Percentiles rank a stretch among this genome's conserved stretches.
phyloP scores from a whole-genome alignment of 108 stramenopile genomes.

The Skeletonema costatum region DNA sequence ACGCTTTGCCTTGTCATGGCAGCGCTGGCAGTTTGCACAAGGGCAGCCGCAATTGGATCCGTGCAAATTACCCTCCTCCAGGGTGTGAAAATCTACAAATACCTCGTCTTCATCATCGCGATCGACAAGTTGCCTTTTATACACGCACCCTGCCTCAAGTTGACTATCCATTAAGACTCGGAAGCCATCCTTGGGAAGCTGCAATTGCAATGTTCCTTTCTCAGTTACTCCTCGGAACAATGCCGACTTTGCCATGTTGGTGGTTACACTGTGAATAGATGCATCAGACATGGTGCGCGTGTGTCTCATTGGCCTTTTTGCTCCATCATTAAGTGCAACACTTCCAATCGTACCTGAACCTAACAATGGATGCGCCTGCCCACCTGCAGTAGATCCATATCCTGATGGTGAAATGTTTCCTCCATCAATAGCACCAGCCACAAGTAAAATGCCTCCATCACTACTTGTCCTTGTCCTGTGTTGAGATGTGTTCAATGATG shows the following conservation, averaged over 20 bases:
- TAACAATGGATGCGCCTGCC: not conserved
- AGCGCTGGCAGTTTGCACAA: constrained; percentile 24
- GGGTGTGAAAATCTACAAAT: constrained; percentile 48
- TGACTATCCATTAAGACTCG: constrained; percentile 59
- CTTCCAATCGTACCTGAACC: constrained; percentile 13
- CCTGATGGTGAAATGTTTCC: not conserved
- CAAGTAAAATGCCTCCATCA: constrained; percentile 4
- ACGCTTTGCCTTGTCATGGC: constrained; percentile 19
- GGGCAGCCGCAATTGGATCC: constrained; percentile 5
- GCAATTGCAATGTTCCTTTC: constrained; percentile 58
- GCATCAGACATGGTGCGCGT: constrained; percentile 30
- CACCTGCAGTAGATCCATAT: constrained; percentile 2
- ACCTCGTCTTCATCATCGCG: constrained; percentile 31
- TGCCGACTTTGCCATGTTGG: constrained; percentile 67
- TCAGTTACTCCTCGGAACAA: constrained; percentile 63
- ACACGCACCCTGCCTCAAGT: constrained; percentile 40
- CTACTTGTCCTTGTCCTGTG: constrained; percentile 16
- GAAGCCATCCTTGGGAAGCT: constrained; percentile 65
- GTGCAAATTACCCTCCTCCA: constrained; percentile 21
- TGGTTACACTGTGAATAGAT: constrained; percentile 20
- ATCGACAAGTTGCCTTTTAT: constrained; percentile 43
- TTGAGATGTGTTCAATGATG: constrained; percentile 34
- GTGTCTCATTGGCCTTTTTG: constrained; percentile 8
- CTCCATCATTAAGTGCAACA: not conserved
- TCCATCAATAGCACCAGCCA: not conserved